Evolutionary conservation across 345 rosid species (phyloP), one percentile per base, ranked within the genome.

Genomic region (Boechera divaricarpa): DNA sequence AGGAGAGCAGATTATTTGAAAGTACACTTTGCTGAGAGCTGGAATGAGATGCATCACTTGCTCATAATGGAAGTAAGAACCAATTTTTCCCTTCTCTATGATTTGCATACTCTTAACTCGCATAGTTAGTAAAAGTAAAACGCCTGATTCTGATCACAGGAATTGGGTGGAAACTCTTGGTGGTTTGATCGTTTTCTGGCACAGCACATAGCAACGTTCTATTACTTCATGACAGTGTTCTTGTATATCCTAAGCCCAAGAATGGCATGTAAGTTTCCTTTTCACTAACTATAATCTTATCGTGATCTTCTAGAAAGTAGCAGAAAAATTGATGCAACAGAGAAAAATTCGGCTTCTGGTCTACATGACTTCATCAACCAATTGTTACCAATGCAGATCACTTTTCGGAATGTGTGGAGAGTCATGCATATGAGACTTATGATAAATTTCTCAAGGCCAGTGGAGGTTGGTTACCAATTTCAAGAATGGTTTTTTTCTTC

Each of bases 41-140:
- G 99, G 99, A 95, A 95, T 81, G 98, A 95, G 83, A 95, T 95
- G 99, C 99, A 95, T 63, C 99, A 95, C 85, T 85, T 95, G 84
- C 98, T 95, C 63, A 89, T 95, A 66, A 95, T 95, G 99, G 99
- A 95, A 82, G 99, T 95, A 86, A 77, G 94, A 56, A 55, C 70
- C 67, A 45, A 0, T 8, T 7, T 13, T 63, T 29, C 10, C 42
- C 21, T 67, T 70, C 15, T 63, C 7, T 36, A 39, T 4, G 15
- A 63, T 45, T 53, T 73, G 10, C 65, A 3, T 69, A 7, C 18
- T 67, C 69, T 66, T 42, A 1, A 13, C 45, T 33, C 42, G 12
- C 7, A 31, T 63, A 24, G 29, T 73, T 64, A 47, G 28, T 62
- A 70, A 39, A 28, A 55, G 51, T 69, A 45, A 24, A 38, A 29